Evolutionary conservation across 257 asterid genomes (phyloP), one percentile per base, ranked within the genome.

Genomic region (Cordia subcordata): DNA sequence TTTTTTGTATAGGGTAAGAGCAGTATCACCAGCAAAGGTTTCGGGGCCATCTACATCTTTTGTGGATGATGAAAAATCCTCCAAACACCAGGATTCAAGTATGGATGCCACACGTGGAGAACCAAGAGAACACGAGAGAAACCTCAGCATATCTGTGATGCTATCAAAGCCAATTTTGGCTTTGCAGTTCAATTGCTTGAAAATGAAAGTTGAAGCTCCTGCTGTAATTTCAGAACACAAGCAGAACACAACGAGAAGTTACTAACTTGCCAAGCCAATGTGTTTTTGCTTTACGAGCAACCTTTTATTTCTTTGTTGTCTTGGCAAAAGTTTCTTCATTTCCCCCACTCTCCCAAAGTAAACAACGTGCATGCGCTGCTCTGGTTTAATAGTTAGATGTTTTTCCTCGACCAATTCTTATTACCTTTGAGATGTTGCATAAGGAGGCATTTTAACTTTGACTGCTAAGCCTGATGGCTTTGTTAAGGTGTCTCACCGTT

Each of bases 161-260:
- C 78, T 90, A 35, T 86, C 97, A 1, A 84, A 82, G 79, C 99
- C 99, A 27, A 69, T 88, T 63, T 61, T 88, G 57, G 90, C 99
- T 9, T 66, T 92, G 75, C 81, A 82, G 81, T 88, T 92, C 65
- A 82, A 62, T 62, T 73, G 72, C 62, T 85, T 92, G 57, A 60
- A 76, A 63, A 92, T 92, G 96, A 80, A 65, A 64, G 99, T 92
- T 49, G 96, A 92, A 70, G 84, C 96, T 64, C 99, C 99, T 27
- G 71, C 81, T 14, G 17, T 64, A n/a, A 66, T 84, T 55, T 61
- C 79, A 19, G 11, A 51, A 12, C 58, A 44, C 58, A 65, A 75
- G 8, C 53, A 47, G 33, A 58, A 59, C 23, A 15, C 66, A 57
- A 38, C 20, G 17, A 39, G 70, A 61, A 27, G 35, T 27, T 27